Percentiles rank a stretch among this genome's conserved stretches.
phyloP scores from a whole-genome alignment of 108 stramenopile species.

The Skeletonema menzelii region DNA sequence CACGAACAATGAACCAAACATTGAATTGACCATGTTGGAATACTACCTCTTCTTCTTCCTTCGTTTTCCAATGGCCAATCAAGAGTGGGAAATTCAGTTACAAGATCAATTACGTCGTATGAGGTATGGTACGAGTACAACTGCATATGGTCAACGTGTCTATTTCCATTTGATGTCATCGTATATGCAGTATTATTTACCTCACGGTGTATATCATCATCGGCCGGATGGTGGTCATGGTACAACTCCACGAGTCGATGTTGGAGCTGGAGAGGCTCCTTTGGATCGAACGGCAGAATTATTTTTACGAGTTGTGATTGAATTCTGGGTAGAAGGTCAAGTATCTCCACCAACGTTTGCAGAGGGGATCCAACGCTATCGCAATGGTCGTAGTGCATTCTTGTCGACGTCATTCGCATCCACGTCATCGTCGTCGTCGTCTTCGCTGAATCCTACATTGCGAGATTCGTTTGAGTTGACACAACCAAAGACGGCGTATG shows the following conservation, averaged over 20 bases:
- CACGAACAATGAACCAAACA: conserved; percentile 15
- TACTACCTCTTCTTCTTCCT: conserved; percentile 69
- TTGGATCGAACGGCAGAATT: conserved; percentile 53
- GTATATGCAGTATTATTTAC: conserved; percentile 62
- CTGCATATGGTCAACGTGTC: conserved; percentile 65
- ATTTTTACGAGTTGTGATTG: conserved; percentile 72
- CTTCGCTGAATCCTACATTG: conserved; percentile 6
- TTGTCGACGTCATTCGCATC: not conserved
- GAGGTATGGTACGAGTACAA: not conserved
- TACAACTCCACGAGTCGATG: conserved; percentile 7
- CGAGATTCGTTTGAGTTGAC: conserved; percentile 63
- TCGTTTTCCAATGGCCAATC: conserved; percentile 65
- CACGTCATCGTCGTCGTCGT: not conserved
- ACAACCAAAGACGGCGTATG: conserved; percentile 23
- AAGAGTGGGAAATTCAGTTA: conserved; percentile 15
- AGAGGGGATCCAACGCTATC: conserved; percentile 20
- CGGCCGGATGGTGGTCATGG: conserved; percentile 41
- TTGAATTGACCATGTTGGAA: conserved; percentile 69
- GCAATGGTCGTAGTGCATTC: conserved; percentile 13
- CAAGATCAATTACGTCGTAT: conserved; percentile 12
- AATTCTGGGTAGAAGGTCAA: conserved; percentile 74
- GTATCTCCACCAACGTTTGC: conserved; percentile 30
- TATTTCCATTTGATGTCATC: conserved; percentile 61
- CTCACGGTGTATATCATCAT: conserved; percentile 50
- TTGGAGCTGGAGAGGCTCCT: not conserved